Percentiles rank a stretch among this genome's conserved stretches.
These are phyloP conservation scores for Russula ochroleuca DNA, from an alignment of 768 basidiomycete genomes.

Conservation along the genomic window DNA sequence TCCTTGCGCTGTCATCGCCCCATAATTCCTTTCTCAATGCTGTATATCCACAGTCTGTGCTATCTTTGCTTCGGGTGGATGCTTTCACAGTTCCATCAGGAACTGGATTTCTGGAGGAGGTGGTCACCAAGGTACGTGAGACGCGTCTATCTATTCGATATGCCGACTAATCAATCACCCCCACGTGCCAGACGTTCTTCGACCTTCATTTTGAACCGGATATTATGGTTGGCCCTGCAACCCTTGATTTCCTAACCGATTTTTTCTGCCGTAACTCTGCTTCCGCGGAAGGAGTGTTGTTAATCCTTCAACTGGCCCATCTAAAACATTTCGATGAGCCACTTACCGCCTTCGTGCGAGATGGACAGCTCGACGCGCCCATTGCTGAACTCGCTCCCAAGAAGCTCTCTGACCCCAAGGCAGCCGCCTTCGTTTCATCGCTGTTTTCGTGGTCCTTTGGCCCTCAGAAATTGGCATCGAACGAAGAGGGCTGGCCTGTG, in stretches of 20 bases:
- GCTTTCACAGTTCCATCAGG: constrained; percentile 50
- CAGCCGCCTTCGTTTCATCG: constrained; percentile 36
- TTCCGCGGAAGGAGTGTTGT: constrained; percentile 54
- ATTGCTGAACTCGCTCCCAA: neutral
- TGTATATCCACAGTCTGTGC: constrained; percentile 54
- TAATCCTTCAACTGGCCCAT: constrained; percentile 61
- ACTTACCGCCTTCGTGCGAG: constrained; percentile 42
- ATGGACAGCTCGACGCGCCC: constrained; percentile 28
- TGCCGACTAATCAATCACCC: neutral
- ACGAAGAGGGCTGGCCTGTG: constrained; percentile 30
- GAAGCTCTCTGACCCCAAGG: constrained; percentile 29
- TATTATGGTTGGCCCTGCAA: constrained; percentile 55
- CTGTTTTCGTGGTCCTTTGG: constrained; percentile 25
- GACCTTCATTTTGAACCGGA: constrained; percentile 55
- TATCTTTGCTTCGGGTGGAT: constrained; percentile 54
- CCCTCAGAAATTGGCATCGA: constrained; percentile 17
- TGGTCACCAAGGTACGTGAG: constrained; percentile 49
- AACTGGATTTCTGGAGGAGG: constrained; percentile 44
- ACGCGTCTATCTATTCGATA: neutral
- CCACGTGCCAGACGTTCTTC: constrained; percentile 54
- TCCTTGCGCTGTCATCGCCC: constrained; percentile 58
- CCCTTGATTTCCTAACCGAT: constrained; percentile 53
- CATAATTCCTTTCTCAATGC: constrained; percentile 50
- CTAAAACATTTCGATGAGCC: constrained; percentile 71
- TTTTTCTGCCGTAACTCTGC: constrained; percentile 52